phyloP scores from a whole-genome alignment of 2,329 filamentous ascomycete species.

The Penicillium crustosum region DNA sequence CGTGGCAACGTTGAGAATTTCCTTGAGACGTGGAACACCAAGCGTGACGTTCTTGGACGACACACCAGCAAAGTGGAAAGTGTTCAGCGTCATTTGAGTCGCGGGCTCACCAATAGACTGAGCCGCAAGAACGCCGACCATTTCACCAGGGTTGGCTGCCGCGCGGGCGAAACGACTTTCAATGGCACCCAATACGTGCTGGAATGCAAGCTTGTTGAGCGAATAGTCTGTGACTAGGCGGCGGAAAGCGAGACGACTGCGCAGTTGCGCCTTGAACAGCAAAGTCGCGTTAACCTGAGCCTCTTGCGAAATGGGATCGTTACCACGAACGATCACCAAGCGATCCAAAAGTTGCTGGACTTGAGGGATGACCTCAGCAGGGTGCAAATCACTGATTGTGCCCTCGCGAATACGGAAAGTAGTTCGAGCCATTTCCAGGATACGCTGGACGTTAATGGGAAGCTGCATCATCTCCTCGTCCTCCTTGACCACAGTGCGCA shows the following conservation, averaged over 20 bases:
- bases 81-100: conserved; percentile 99
- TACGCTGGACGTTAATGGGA: conserved; percentile 85
- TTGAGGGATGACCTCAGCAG: conserved; percentile 78
- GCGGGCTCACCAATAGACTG: conserved; percentile 98
- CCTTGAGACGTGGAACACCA: conserved; percentile 97
- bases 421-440: conserved; percentile 85
- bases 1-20: conserved; percentile 95
- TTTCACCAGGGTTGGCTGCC: conserved; percentile 88
- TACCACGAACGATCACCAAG: conserved; percentile 81
- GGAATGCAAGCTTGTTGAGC: conserved; percentile 86
- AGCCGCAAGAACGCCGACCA: conserved; percentile 96
- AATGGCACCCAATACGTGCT: conserved; percentile 86
- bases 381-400: conserved; percentile 83
- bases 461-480: conserved; percentile 85
- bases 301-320: conserved; percentile 77
- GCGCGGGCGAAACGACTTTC: conserved; percentile 84
- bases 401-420: conserved; percentile 87
- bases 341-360: conserved; percentile 73
- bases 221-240: conserved; percentile 82
- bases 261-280: conserved; percentile 87
- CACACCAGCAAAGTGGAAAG: conserved; percentile 99
- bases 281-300: conserved; percentile 86
- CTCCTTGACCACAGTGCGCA: conserved; percentile 72
- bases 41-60: conserved; percentile 99
- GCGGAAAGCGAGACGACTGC: conserved; percentile 89